Base-by-base conservation (phyloP, 140 eudicot species). In the Ambrosia hybrid region DNA sequence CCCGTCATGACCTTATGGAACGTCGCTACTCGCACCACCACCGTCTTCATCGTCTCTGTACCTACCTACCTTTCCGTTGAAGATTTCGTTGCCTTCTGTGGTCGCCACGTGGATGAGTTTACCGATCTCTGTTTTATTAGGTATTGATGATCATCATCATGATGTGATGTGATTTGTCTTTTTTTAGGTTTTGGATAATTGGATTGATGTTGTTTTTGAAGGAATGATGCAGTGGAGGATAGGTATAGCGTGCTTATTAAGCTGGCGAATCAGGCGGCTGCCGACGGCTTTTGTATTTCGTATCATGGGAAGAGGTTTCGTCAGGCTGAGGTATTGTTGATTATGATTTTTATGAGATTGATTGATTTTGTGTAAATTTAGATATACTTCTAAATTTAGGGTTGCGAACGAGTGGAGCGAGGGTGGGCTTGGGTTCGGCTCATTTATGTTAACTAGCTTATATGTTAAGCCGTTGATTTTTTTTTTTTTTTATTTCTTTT, bases 141-240 rank as follows among this genome's bases (percentile, higher is more conserved):
- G 97, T 93, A 81, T 34, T 41, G 46, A 79, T 37, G 5, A 7
- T 10, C 3, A 6, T 43, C 1, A 6, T 67, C 51, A 6, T 34
- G 3, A 21, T 21, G 26, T 21, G 26, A 21, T 21, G 26, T 21
- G 26, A 21, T 21, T 21, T 21, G 26, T 21, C 26, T 21, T 21
- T 21, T 21, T 21, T 21, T 21, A 21, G 26, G 26, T 21, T 21
- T 21, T 21, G 26, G 26, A 21, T 21, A 21, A 21, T 21, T 38
- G 15, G 37, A 30, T 68, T 46, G 9, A 30, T 8, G 10, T 36
- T 34, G 10, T 12, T 51, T 73, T 56, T 53, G 72, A 70, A 90
- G 99, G 82, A 88, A 94, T 65, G 97, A 94, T 80, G 96, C 82
- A 0, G 80, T 94, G 79, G 99, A 94, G 64, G 96, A 91, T 73